A percentile compares a stretch with the other conserved stretches of the same genome.
These are phyloP conservation scores for Rutstroemia sp. DNA, from an alignment of 2,329 filamentous ascomycete genomes.

Conservation along the genomic window DNA sequence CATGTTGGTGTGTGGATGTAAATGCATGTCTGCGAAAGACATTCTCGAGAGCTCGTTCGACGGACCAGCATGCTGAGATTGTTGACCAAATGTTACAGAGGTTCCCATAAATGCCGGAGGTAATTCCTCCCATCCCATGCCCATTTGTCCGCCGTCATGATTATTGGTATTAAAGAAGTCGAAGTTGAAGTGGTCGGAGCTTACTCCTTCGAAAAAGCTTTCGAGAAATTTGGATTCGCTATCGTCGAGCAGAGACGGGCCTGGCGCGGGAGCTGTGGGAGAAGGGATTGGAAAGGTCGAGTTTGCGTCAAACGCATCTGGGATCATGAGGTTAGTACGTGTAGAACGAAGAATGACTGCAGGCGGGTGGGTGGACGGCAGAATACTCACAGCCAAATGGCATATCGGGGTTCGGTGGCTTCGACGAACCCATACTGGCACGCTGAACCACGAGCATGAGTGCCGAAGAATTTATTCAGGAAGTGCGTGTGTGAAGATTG, in stretches of 20 bases:
- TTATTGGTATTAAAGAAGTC: slow-evolving; percentile 34
- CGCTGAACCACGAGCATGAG: slow-evolving; percentile 50
- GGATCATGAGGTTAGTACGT: not conserved
- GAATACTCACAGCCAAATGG: slow-evolving; percentile 60
- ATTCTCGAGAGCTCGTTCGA: slow-evolving; percentile 14
- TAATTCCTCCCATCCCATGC: slow-evolving; percentile 48
- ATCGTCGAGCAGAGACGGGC: slow-evolving; percentile 58
- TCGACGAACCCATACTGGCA: slow-evolving; percentile 52
- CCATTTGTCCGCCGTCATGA: slow-evolving; percentile 42
- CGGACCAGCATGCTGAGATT: slow-evolving; percentile 15
- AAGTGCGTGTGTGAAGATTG: too few relatives aligned
- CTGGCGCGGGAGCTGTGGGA: slow-evolving; percentile 55
- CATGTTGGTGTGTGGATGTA: not conserved
- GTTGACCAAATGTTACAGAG: slow-evolving; percentile 52
- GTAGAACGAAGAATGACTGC: not conserved
- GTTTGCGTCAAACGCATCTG: slow-evolving; percentile 39
- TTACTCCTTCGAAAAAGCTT: slow-evolving; percentile 49
- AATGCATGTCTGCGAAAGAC: slow-evolving; percentile 15
- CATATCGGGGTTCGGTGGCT: slow-evolving; percentile 46
- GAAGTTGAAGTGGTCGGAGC: slow-evolving; percentile 41
- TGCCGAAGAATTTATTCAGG: too few relatives aligned
- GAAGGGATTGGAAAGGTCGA: slow-evolving; percentile 40
- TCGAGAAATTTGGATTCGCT: slow-evolving; percentile 52
- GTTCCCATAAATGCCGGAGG: slow-evolving; percentile 61
- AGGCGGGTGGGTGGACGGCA: not conserved